Conservation (phyloP, 1,284 basidiomycete species). For the Dichomitus squalens region DNA sequence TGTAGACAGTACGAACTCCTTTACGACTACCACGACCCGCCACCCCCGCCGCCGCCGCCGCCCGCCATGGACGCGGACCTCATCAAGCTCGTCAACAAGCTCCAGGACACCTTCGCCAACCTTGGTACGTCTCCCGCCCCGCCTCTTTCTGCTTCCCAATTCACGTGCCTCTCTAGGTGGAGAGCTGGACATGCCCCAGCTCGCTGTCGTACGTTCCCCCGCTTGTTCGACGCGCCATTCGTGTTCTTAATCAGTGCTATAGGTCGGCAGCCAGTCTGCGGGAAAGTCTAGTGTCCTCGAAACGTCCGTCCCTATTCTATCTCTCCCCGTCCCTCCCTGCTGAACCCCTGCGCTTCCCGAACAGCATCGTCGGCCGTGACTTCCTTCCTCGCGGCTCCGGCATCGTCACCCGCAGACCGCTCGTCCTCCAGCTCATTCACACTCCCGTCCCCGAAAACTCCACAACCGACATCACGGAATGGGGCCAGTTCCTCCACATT, state of each 20-base stretch:
- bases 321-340: constrained; percentile 10
- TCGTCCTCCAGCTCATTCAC: constrained; percentile 95
- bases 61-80: constrained; percentile 87
- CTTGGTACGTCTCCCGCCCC: constrained; percentile 54
- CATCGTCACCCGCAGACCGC: constrained; percentile 94
- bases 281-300: constrained; percentile 88
- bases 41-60: neutral
- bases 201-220: constrained; percentile 62
- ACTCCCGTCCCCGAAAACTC: constrained; percentile 58
- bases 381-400: constrained; percentile 94
- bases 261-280: constrained; percentile 87
- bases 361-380: constrained; percentile 91
- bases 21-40: constrained; percentile 21
- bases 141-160: constrained; percentile 8
- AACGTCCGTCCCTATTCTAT: constrained; percentile 54
- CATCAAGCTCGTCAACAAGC: constrained; percentile 94
- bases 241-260: neutral
- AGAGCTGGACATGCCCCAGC: constrained; percentile 85
- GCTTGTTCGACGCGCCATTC: neutral
- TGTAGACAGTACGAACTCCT: constrained; percentile 6
- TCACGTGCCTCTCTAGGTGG: constrained; percentile 53
- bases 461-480: constrained; percentile 66
- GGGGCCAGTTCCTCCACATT: constrained; percentile 96
- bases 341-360: neutral
- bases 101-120: constrained; percentile 88